phyloP scores from a whole-genome alignment of 2,329 filamentous ascomycete genomes.

The Alternaria gaisen region DNA sequence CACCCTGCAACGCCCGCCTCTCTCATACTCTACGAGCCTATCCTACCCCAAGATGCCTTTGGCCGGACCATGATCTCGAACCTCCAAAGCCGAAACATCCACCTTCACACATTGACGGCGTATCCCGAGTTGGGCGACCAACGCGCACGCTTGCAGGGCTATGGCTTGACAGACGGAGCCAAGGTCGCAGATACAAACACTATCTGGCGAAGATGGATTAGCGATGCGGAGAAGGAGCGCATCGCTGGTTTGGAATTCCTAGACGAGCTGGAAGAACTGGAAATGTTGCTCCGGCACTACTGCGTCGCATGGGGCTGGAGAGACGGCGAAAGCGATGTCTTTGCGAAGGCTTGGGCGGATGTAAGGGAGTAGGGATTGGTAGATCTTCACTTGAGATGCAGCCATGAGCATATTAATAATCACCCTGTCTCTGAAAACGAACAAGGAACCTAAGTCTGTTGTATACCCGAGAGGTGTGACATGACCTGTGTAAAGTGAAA shows the following conservation, averaged over 20 bases:
- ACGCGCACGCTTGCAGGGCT: slow-evolving; percentile 68
- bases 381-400: too few species aligned
- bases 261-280: slow-evolving; percentile 96
- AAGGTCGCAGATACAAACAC: slow-evolving; percentile 68
- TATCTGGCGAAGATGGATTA: slow-evolving; percentile 83
- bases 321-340: slow-evolving; percentile 53
- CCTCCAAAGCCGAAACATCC: slow-evolving; percentile 80
- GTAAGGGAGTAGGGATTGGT: slow-evolving; percentile 29
- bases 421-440: background rate
- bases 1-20: slow-evolving; percentile 61
- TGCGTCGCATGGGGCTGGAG: slow-evolving; percentile 89
- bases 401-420: background rate
- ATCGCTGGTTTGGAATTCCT: slow-evolving; percentile 84
- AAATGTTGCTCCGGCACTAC: slow-evolving; percentile 86
- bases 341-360: slow-evolving; percentile 45
- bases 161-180: slow-evolving; percentile 70
- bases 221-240: slow-evolving; percentile 74
- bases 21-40: slow-evolving; percentile 87
- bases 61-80: slow-evolving; percentile 93
- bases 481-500: background rate
- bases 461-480: background rate
- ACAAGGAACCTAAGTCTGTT: background rate
- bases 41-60: slow-evolving; percentile 83
- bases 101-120: slow-evolving; percentile 79
- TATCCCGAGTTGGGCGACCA: slow-evolving; percentile 77